Conservation (phyloP, 768 basidiomycete species). For the Trametes elegans region DNA sequence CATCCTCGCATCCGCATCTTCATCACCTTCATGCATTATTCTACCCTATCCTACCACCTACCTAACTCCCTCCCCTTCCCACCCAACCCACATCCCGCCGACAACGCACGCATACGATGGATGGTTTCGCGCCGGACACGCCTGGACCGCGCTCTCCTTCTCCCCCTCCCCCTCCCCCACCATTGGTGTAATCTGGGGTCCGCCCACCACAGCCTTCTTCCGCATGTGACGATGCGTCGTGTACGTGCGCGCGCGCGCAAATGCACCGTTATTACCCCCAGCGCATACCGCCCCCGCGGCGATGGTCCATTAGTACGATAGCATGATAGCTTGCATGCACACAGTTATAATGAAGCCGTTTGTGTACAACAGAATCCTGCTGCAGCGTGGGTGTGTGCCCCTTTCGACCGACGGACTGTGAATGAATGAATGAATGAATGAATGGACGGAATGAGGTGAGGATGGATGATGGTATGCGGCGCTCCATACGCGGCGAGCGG, state of each 20-base stretch:
- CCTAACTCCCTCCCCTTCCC: not conserved
- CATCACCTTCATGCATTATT: not conserved
- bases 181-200: not conserved
- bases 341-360: not conserved
- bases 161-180: not conserved
- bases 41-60: not conserved
- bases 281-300: no score
- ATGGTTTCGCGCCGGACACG: conserved; percentile 15
- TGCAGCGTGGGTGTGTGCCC: not conserved
- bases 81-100: not conserved
- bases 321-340: not conserved
- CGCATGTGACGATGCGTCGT: not conserved
- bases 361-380: no score
- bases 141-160: not conserved
- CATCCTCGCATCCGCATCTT: conserved; percentile 3
- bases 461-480: no score
- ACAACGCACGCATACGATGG: conserved; percentile 12
- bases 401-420: no score
- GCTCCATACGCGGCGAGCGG: no score
- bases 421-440: no score
- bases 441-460: no score
- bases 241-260: not conserved
- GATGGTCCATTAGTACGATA: conserved; percentile 6
- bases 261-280: not conserved
- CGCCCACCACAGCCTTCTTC: no score